These are phyloP conservation scores for Takashimella koratensis DNA, from an alignment of 1,284 basidiomycete genomes.

Conservation along the genomic window DNA sequence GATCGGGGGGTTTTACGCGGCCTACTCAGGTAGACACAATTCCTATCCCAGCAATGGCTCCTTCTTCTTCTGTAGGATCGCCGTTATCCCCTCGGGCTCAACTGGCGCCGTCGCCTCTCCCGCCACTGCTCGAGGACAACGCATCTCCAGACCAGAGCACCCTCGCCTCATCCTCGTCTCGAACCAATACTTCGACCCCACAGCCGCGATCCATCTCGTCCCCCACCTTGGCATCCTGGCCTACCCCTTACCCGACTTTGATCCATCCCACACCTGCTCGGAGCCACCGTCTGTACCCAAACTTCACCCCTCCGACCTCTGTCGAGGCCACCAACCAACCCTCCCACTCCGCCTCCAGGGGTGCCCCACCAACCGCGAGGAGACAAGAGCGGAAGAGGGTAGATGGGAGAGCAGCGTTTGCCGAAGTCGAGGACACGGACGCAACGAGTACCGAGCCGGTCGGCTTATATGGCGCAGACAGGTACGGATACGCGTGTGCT, in stretches of 20 bases:
- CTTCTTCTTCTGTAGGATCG: not conserved
- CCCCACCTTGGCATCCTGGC: not conserved
- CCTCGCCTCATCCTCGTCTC: too few species aligned
- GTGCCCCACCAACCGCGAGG: too few species aligned
- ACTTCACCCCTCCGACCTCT: conserved; percentile 28
- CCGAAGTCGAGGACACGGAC: not conserved
- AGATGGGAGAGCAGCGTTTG: too few species aligned
- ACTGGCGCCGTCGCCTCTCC: not conserved
- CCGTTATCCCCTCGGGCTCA: not conserved
- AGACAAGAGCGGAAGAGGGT: too few species aligned
- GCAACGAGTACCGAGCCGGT: not conserved
- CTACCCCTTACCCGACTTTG: conserved; percentile 24
- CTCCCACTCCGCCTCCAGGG: not conserved
- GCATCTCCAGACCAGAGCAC: too few species aligned
- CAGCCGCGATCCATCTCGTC: not conserved
- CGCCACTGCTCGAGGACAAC: not conserved
- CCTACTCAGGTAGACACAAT: not conserved
- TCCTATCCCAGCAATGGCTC: not conserved
- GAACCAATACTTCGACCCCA: too few species aligned
- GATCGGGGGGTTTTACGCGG: conserved; percentile 1
- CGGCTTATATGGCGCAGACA: not conserved
- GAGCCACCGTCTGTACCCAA: conserved; percentile 37
- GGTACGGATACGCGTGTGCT: not conserved
- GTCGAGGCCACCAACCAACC: conserved; percentile 1
- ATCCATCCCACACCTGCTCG: conserved; percentile 32